These are phyloP conservation scores for Phytophthora litchii DNA, from an alignment of 352 stramenopile species.

Conservation along the genomic window DNA sequence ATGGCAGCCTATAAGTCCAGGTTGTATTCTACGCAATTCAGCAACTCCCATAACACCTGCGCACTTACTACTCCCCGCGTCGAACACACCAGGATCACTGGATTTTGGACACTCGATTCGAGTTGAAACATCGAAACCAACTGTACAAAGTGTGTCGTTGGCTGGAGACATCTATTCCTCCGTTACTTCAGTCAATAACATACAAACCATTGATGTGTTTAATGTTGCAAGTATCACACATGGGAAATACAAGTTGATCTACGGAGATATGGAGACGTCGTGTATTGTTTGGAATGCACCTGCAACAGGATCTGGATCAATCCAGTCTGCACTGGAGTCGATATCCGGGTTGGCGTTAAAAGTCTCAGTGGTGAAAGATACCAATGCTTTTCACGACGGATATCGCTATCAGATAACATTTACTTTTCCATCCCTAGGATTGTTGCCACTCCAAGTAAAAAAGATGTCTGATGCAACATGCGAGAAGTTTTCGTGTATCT, in stretches of 20 bases:
- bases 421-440: conserved; percentile 49
- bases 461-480: conserved; percentile 26
- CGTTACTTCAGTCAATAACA: conserved; percentile 36
- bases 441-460: conserved; percentile 48
- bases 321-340: conserved; percentile 51
- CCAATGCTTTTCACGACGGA: conserved; percentile 53
- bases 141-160: conserved; percentile 41
- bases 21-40: conserved; percentile 53
- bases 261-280: conserved; percentile 40
- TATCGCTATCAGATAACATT: conserved; percentile 60
- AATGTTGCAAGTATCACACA: conserved; percentile 50
- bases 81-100: conserved; percentile 53
- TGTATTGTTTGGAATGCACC: conserved; percentile 69
- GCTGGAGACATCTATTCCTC: conserved; percentile 40
- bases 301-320: conserved; percentile 24
- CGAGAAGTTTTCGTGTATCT: conserved; percentile 38
- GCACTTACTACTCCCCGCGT: conserved; percentile 52
- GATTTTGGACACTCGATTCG: conserved; percentile 55
- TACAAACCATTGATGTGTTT: conserved; percentile 71
- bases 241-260: conserved; percentile 61
- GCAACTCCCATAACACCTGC: conserved; percentile 37
- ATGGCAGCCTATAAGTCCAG: conserved; percentile 62
- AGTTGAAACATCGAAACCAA: conserved; percentile 60
- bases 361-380: conserved; percentile 48
- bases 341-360: conserved; percentile 44